A percentile compares a stretch with the other conserved stretches of the same genome.
Evolutionary conservation across 306 rosid species (phyloP).

Genomic region (Begonia loranthoides): DNA sequence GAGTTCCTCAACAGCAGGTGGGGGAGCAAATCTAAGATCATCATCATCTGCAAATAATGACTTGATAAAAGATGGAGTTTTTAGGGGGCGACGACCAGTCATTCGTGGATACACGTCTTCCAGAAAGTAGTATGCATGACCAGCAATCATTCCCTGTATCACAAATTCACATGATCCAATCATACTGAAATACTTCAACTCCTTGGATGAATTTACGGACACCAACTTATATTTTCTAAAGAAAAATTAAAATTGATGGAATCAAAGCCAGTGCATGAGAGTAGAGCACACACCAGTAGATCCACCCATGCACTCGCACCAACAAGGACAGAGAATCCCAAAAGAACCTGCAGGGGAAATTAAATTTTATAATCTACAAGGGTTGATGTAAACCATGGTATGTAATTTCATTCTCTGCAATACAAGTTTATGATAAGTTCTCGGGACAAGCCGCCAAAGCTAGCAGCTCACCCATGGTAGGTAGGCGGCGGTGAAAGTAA

Average conservation of each 20-base stretch:
- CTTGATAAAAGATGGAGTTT: constrained; percentile 29
- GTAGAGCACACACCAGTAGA: neutral
- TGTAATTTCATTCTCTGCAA: too few species aligned
- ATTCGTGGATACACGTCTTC: neutral
- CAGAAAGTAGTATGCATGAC: neutral
- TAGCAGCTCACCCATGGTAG: constrained; percentile 85
- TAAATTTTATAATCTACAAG: too few species aligned
- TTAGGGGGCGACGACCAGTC: neutral
- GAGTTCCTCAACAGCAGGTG: neutral
- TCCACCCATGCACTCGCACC: neutral
- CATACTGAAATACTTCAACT: neutral
- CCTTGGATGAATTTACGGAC: too few species aligned
- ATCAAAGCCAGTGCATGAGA: too few species aligned
- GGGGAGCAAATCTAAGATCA: constrained; percentile 30
- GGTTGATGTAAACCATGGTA: too few species aligned
- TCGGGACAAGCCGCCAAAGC: neutral
- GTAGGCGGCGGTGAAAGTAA: constrained; percentile 93
- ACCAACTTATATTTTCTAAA: neutral
- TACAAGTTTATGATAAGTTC: too few species aligned
- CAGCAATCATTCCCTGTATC: neutral
- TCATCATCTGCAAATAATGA: constrained; percentile 78
- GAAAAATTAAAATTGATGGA: neutral
- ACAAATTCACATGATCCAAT: neutral
- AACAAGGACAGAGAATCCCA: neutral
- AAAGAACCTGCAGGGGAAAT: neutral